A percentile compares a stretch with the other conserved stretches of the same genome.
Evolutionary conservation across 495 filamentous ascomycete species (phyloP).

Genomic region (Aspergillus cristatus): DNA sequence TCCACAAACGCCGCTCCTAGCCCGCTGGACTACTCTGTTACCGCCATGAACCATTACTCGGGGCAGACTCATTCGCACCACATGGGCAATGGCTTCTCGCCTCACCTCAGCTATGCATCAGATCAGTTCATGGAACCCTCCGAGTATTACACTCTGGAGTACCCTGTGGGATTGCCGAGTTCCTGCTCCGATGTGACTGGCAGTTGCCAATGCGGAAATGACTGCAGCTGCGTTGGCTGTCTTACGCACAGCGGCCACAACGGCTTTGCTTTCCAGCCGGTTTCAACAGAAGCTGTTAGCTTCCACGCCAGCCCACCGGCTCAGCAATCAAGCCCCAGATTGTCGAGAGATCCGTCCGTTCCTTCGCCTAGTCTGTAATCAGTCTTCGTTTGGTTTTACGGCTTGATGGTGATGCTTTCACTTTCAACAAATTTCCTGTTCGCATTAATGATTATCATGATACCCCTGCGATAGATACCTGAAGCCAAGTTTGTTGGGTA

Average conservation of each 20-base stretch:
- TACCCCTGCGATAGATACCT: constrained; percentile 19
- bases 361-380: constrained; percentile 15
- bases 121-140: constrained; percentile 33
- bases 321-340: not conserved
- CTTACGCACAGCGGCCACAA: constrained; percentile 41
- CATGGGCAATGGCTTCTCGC: constrained; percentile 20
- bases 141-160: constrained; percentile 38
- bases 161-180: constrained; percentile 31
- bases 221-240: constrained; percentile 43
- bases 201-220: constrained; percentile 40
- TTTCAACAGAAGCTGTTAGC: too few species aligned
- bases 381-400: constrained; percentile 1
- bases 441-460: constrained; percentile 17
- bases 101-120: constrained; percentile 15
- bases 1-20: not conserved
- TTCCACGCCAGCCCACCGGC: too few species aligned
- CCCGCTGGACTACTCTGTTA: constrained; percentile 3
- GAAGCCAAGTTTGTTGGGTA: not conserved
- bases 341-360: constrained; percentile 11
- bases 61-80: constrained; percentile 7
- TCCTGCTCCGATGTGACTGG: constrained; percentile 36
- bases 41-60: constrained; percentile 5
- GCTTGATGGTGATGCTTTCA: too few species aligned
- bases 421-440: too few species aligned
- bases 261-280: constrained; percentile 18